A percentile compares a stretch with the other conserved stretches of the same genome.
phyloP scores from a whole-genome alignment of 768 basidiomycete genomes.

The Mycena albidolilacea region DNA sequence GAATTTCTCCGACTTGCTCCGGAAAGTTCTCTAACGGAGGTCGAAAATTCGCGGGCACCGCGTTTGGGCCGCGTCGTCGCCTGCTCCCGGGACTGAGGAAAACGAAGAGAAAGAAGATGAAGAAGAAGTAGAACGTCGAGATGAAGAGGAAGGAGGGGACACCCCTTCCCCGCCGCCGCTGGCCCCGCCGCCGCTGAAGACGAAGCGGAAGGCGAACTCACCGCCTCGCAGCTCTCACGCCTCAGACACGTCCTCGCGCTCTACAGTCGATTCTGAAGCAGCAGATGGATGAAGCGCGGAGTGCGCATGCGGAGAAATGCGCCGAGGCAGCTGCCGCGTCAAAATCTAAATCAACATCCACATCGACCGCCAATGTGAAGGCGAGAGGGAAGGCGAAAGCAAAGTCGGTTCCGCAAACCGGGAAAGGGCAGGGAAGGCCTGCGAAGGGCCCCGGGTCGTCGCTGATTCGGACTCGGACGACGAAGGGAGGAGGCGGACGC shows the following conservation, averaged over 20 bases:
- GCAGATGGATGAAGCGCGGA: slow-evolving; percentile 32
- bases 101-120: background rate
- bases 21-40: too few relatives aligned
- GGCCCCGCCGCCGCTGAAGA: background rate
- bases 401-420: too few relatives aligned
- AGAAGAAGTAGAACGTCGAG: background rate
- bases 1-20: too few relatives aligned
- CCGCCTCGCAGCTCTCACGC: slow-evolving; percentile 4
- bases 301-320: background rate
- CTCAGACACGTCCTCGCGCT: slow-evolving; percentile 26
- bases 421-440: slow-evolving; percentile 2
- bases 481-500: too few relatives aligned
- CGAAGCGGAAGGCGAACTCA: slow-evolving; percentile 20
- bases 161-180: background rate
- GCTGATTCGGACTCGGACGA: slow-evolving; percentile 36
- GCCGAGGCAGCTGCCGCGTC: background rate
- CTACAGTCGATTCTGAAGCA: slow-evolving; percentile 25
- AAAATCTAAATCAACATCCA: too few relatives aligned
- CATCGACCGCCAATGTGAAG: background rate
- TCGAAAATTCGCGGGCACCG: too few relatives aligned
- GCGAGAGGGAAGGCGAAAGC: background rate
- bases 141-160: background rate
- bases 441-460: slow-evolving; percentile 7
- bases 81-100: slow-evolving; percentile 10
- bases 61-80: slow-evolving; percentile 40